phyloP scores from a whole-genome alignment of 805 yeast genomes.

The Zygosaccharomyces pseudorouxii region DNA sequence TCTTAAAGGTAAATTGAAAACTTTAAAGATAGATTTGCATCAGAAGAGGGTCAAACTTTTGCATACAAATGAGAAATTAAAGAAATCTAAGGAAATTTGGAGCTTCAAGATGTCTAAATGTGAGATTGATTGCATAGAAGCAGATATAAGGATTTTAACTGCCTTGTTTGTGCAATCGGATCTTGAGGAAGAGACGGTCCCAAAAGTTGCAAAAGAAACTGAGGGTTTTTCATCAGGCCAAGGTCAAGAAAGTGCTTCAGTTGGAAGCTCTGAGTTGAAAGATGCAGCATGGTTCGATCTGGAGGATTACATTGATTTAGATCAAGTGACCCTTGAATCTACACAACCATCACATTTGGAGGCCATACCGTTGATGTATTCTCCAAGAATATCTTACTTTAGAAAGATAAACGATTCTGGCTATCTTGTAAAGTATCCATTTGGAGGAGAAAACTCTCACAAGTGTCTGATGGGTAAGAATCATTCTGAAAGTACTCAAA shows the following conservation, averaged over 20 bases:
- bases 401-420: constrained; percentile 46
- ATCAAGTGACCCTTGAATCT: constrained; percentile 41
- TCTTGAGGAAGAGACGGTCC: constrained; percentile 38
- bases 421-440: constrained; percentile 47
- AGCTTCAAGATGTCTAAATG: constrained; percentile 61
- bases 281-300: constrained; percentile 59
- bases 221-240: constrained; percentile 11
- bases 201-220: constrained; percentile 29
- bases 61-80: constrained; percentile 42
- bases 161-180: constrained; percentile 60
- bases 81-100: constrained; percentile 42
- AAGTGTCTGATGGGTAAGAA: constrained; percentile 47
- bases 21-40: constrained; percentile 57
- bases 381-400: constrained; percentile 60
- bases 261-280: neutral
- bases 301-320: constrained; percentile 73
- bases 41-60: constrained; percentile 45
- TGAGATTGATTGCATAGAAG: constrained; percentile 61
- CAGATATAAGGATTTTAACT: constrained; percentile 63
- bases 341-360: constrained; percentile 40
- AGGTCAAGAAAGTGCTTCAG: neutral
- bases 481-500: constrained; percentile 55
- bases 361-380: constrained; percentile 43
- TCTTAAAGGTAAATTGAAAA: constrained; percentile 49
- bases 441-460: constrained; percentile 55